Evolutionary conservation across 2,329 filamentous ascomycete species (phyloP), one percentile per base, ranked within the genome.

Genomic region (Colletotrichum simmondsii): DNA sequence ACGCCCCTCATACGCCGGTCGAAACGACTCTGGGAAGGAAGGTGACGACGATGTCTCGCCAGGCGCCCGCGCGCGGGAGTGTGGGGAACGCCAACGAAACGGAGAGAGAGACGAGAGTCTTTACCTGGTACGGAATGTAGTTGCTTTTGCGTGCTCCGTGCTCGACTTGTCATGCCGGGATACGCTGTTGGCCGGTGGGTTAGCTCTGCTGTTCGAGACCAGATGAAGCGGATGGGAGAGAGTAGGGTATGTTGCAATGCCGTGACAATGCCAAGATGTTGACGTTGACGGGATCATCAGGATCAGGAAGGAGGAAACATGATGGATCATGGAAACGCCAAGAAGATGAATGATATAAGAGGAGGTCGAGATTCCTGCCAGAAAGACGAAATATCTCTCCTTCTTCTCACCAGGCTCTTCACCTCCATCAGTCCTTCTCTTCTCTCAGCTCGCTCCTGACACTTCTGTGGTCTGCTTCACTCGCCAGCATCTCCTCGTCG

Each of bases 21-120:
- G 59, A 68, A 72, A 69, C 65, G 14, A 68, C 58, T 19, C 24
- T 59, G 59, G 49, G 49, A 26, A 58, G 42, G 59, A 69, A 69
- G 59, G 53, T 69, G 69, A 72, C 65, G 69, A 64, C 58, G 42
- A 59, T 68, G 68, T 71, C 58, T 68, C 53, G 68, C 37, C 49
- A 71, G 26, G 24, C 49, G 35, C 57, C 58, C 42, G 8, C 53
- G 53, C 26, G 42, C 52, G 58, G 64, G 24, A 59, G 42, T 46
- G 58, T 68, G 65, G 58, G 49, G 65, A 49, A 52, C 37, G 16
- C 16, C 37, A 42, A 42, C 37, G 37, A 42, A 19, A 42, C 37
- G 37, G 37, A 42, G 37, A 42, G 35, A 42, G 35, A 42, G 37
- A 42, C n/a, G 42, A 19, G 32, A 24, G 26, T 54, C 30, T 58